Conservation (phyloP, 2,329 filamentous ascomycete species). For the Aureobasidium subglaciale region DNA sequence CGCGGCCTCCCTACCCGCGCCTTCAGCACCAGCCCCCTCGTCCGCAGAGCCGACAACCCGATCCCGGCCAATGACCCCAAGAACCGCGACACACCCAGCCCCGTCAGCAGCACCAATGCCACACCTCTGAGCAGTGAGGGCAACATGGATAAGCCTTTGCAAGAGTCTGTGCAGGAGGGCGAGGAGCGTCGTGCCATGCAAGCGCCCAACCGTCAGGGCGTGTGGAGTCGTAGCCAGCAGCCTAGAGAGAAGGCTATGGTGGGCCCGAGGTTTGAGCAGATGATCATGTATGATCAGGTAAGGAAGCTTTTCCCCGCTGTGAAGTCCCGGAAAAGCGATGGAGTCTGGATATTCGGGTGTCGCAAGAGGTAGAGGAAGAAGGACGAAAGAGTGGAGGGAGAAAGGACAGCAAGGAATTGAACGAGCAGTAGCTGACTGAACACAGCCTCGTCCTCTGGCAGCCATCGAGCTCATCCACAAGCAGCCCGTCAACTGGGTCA, state of each 20-base stretch:
- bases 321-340: too few relatives aligned
- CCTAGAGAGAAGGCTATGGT: conserved; percentile 78
- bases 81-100: conserved; percentile 31
- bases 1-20: conserved; percentile 13
- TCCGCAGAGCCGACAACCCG: conserved; percentile 31
- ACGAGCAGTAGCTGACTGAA: conserved; percentile 21
- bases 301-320: too few relatives aligned
- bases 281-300: conserved; percentile 87
- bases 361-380: neutral
- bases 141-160: conserved; percentile 45
- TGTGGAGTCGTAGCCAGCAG: conserved; percentile 84
- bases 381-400: neutral
- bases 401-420: neutral
- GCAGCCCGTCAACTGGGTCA: conserved; percentile 87
- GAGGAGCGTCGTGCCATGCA: conserved; percentile 59
- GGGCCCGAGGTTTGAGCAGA: conserved; percentile 95
- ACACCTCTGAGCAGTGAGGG: conserved; percentile 45
- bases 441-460: conserved; percentile 75
- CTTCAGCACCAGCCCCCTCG: conserved; percentile 19
- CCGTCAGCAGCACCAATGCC: conserved; percentile 56
- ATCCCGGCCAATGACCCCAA: conserved; percentile 60
- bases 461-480: conserved; percentile 96
- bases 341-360: too few relatives aligned
- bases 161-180: conserved; percentile 48
- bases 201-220: conserved; percentile 73